Base-by-base conservation (phyloP, 352 stramenopile species). In the Aphanomyces invadans region DNA sequence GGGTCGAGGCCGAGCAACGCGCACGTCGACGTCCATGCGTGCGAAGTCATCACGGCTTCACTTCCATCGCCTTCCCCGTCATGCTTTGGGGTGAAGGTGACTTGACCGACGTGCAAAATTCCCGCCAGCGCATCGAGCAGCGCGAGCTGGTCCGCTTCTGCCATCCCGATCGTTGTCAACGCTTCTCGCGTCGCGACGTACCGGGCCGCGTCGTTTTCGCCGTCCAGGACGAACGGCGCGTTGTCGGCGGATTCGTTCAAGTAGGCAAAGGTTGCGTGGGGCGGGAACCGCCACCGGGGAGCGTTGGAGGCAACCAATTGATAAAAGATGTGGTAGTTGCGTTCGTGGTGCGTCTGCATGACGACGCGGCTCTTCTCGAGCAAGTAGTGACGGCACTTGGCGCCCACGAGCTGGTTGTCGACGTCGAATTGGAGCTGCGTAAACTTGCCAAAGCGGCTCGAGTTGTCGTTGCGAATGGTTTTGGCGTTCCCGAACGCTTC, bases 321-420 rank as follows among this genome's bases (percentile, higher is more conserved):
- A 78, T 99, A 99, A 73, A 99, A 99, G 25, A 99, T 97, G 76
- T 99, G 96, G 83, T 98, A 99, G 73, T 99, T 99, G 33, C 97
- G 81, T 74, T 99, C 97, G 1, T 90, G 85, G 0, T 73, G 28
- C 1, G 81, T 79, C 68, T 98, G 95, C 21, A 80, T 74, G 4
- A 98, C 79, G 4, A 99, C 86, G 17, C 96, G 90, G 0, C 95
- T 96, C 73, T 99, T 99, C 73, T 99, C 96, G 2, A 99, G 78
- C 51, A 99, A 75, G 75, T 99, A 99, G 46, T 97, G 82, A 12
- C 84, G 81, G 66, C 86, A 95, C 63, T 89, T 86, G 11, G 89
- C 90, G 31, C 90, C 91, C 12, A 96, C 73, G n/a, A 97, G 76
- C 61, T 78, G 86, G 38, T 87, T 82, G 46, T 95, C 79, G 36